Conservation (phyloP, 148 eudicot genomes). For the Agrostemma githago region DNA sequence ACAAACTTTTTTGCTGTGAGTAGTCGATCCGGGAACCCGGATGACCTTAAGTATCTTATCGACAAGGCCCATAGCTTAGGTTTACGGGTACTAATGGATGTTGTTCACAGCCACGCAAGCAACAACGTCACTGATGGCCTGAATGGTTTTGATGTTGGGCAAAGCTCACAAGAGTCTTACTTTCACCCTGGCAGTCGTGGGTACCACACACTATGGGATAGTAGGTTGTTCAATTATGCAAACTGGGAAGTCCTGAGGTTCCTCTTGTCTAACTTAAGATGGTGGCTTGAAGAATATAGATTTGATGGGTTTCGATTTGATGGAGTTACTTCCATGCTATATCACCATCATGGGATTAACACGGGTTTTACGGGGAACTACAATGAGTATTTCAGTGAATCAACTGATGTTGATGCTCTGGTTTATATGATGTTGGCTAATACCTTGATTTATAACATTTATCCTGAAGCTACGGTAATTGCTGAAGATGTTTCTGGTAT, state of each 20-base stretch:
- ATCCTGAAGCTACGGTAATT: constrained; percentile 79
- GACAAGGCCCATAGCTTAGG: constrained; percentile 98
- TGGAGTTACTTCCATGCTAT: constrained; percentile 94
- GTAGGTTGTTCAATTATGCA: constrained; percentile 83
- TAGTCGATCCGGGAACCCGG: constrained; percentile 90
- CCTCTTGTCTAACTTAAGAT: constrained; percentile 82
- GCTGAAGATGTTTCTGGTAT: constrained; percentile 99
- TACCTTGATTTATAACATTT: constrained; percentile 49
- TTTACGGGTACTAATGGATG: constrained; percentile 83
- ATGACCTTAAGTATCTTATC: constrained; percentile 87
- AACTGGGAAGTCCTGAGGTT: constrained; percentile 99
- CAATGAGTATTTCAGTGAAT: constrained; percentile 81
- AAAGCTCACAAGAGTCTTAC: constrained; percentile 83
- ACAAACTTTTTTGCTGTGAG: constrained; percentile 97
- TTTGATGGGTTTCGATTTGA: constrained; percentile 98
- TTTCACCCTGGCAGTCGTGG: constrained; percentile 87
- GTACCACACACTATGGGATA: constrained; percentile 88
- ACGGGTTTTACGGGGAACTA: constrained; percentile 74
- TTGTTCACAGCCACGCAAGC: constrained; percentile 95
- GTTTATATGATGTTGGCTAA: constrained; percentile 93
- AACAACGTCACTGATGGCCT: constrained; percentile 88
- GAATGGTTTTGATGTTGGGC: constrained; percentile 94
- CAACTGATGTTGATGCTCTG: constrained; percentile 88
- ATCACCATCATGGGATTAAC: constrained; percentile 90
- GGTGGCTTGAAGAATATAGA: constrained; percentile 91